A percentile compares a stretch with the other conserved stretches of the same genome.
Conservation (phyloP, 768 basidiomycete genomes). For the Russula compacta region DNA sequence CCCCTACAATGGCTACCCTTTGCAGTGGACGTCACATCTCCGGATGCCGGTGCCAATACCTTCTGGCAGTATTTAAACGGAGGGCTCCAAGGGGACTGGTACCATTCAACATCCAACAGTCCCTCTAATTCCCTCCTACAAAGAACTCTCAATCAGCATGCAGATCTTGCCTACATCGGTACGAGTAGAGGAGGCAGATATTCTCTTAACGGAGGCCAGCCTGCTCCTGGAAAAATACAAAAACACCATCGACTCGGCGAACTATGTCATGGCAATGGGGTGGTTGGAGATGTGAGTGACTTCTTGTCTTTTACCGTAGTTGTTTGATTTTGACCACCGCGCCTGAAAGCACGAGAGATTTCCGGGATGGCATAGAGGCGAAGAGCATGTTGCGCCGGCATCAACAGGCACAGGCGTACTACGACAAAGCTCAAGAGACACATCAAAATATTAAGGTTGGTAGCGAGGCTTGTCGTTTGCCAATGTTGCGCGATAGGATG, state of each 20-base stretch:
- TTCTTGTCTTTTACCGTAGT: no score
- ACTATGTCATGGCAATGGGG: not conserved
- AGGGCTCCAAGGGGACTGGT: not conserved
- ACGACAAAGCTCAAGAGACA: slow-evolving; percentile 3
- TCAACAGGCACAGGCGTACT: not conserved
- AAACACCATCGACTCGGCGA: not conserved
- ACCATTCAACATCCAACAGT: not conserved
- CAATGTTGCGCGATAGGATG: not conserved
- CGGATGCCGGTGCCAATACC: not conserved
- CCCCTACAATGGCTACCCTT: not conserved
- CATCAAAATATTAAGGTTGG: not conserved
- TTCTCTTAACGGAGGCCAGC: not conserved
- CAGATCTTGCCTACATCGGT: not conserved
- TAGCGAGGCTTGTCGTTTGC: not conserved
- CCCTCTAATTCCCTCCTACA: not conserved
- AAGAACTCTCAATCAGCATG: not conserved
- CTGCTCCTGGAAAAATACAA: not conserved
- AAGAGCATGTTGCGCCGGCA: not conserved
- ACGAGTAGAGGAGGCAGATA: not conserved
- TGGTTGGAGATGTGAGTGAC: not conserved
- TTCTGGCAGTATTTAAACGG: not conserved
- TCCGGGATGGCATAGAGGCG: not conserved
- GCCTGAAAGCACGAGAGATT: not conserved
- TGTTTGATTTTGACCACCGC: not conserved
- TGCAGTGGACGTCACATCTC: not conserved